Conservation (phyloP, 169 alveolate species). For the Plasmodium knowlesi region DNA sequence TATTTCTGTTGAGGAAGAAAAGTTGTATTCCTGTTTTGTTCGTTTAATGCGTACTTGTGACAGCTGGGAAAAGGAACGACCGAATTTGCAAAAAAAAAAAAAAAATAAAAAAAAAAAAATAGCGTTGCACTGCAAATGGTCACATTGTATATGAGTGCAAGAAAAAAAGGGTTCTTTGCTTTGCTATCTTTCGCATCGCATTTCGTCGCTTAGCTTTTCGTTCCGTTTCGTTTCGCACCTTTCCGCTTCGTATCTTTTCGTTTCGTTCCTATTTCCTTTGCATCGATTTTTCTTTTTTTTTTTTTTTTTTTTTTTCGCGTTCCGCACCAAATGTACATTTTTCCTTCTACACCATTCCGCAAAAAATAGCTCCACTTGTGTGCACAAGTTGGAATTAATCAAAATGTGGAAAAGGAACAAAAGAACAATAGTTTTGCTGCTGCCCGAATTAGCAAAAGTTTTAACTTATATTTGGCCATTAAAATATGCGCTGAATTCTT, state of each 20-base stretch:
- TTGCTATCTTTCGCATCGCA: background rate
- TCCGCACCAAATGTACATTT: background rate
- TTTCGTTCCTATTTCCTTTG: background rate
- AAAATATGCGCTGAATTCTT: background rate
- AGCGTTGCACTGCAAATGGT: background rate
- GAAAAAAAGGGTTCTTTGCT: background rate
- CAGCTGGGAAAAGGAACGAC: background rate
- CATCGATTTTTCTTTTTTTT: background rate
- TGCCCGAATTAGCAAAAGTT: background rate
- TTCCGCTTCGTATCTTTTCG: background rate
- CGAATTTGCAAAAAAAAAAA: background rate
- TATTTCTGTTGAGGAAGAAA: background rate
- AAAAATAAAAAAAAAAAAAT: background rate
- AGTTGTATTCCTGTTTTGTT: background rate
- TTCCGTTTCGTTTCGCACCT: background rate
- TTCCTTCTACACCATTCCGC: background rate
- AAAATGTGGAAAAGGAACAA: background rate
- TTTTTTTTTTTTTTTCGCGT: slow-evolving; percentile 1
- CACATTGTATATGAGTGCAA: background rate
- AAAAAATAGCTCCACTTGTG: slow-evolving; percentile 14
- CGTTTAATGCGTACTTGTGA: background rate
- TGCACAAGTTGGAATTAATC: background rate
- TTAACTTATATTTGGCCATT: background rate
- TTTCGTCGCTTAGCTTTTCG: background rate
- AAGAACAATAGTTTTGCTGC: background rate